Conservation (phyloP, 805 yeast species). For the Candida insectalens region DNA sequence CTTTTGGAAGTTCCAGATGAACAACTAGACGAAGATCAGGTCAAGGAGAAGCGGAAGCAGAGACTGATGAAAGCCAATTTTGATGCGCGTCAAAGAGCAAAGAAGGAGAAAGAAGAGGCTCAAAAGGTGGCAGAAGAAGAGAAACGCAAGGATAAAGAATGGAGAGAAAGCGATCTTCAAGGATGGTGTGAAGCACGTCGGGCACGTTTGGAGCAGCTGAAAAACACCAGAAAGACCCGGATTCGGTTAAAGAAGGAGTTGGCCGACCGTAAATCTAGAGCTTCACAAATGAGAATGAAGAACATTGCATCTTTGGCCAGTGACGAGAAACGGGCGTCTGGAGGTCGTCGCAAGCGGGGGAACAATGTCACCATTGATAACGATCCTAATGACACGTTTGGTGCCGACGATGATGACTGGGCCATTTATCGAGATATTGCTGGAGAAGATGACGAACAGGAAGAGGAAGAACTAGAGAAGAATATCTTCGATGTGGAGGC, state of each 20-base stretch:
- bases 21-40: conserved; percentile 65
- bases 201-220: conserved; percentile 43
- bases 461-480: conserved; percentile 64
- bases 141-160: conserved; percentile 56
- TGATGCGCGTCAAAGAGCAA: conserved; percentile 81
- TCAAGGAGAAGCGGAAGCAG: conserved; percentile 83
- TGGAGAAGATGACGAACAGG: conserved; percentile 66
- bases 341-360: conserved; percentile 32
- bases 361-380: conserved; percentile 67
- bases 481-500: conserved; percentile 57
- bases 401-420: conserved; percentile 96
- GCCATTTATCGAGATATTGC: conserved; percentile 78
- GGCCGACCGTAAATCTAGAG: conserved; percentile 80
- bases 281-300: conserved; percentile 90
- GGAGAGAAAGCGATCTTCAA: conserved; percentile 65
- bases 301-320: conserved; percentile 83
- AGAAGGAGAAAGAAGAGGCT: conserved; percentile 65
- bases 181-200: conserved; percentile 78
- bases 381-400: conserved; percentile 90
- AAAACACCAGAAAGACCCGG: conserved; percentile 57
- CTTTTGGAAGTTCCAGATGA: conserved; percentile 79
- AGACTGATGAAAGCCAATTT: conserved; percentile 72
- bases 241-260: conserved; percentile 65
- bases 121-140: conserved; percentile 49
- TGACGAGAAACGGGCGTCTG: conserved; percentile 22